phyloP scores from a whole-genome alignment of 495 filamentous ascomycete genomes.

The Penicillium cinerascens region DNA sequence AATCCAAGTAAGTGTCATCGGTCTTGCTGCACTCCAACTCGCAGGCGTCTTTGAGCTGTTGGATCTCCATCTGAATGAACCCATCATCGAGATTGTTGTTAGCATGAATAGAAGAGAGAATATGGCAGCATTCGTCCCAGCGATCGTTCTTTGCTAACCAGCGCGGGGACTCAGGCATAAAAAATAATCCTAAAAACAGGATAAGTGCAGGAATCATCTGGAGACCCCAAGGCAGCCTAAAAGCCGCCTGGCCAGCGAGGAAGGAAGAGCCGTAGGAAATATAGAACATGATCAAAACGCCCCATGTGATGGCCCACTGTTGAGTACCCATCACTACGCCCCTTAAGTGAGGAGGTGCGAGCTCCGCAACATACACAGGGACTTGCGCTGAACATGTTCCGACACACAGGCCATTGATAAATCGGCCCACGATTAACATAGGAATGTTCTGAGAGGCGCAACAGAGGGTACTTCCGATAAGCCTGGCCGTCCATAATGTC shows the following conservation, averaged over 20 bases:
- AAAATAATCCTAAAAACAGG: background rate
- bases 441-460: background rate
- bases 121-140: background rate
- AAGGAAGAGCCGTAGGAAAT: background rate
- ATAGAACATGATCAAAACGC: constrained; percentile 77
- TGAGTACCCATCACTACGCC: constrained; percentile 68
- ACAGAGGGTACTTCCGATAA: background rate
- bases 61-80: background rate
- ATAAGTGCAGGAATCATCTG: background rate
- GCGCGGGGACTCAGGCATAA: background rate
- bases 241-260: background rate
- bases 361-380: constrained; percentile 53
- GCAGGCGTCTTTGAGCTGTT: too few species aligned
- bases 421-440: background rate
- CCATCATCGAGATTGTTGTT: background rate
- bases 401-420: background rate
- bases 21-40: too few species aligned
- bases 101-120: background rate
- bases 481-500: too few species aligned
- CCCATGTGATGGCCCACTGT: constrained; percentile 80
- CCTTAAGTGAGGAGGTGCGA: constrained; percentile 65
- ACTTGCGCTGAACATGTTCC: background rate
- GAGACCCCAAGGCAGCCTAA: background rate
- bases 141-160: background rate
- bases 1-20: too few species aligned